A percentile compares a stretch with the other conserved stretches of the same genome.
Evolutionary conservation across 2,329 filamentous ascomycete species (phyloP).

Genomic region (Claviceps africana): DNA sequence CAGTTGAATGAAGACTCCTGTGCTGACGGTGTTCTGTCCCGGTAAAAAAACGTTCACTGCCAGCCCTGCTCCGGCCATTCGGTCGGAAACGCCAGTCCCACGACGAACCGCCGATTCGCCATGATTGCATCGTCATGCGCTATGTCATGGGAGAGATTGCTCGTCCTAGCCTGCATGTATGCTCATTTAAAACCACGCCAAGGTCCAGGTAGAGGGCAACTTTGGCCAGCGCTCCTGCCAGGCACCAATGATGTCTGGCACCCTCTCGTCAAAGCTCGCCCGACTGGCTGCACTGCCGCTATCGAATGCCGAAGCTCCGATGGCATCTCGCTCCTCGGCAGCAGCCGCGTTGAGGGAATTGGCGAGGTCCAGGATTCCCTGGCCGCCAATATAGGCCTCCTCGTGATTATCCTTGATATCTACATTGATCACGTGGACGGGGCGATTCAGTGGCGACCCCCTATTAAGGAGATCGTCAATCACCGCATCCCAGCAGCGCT

Average conservation of each 20-base stretch:
- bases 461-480: slow-evolving; percentile 83
- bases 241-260: slow-evolving; percentile 77
- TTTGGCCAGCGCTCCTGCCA: slow-evolving; percentile 96
- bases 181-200: slow-evolving; percentile 69
- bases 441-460: slow-evolving; percentile 74
- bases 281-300: slow-evolving; percentile 52
- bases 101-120: not conserved
- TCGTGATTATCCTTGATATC: slow-evolving; percentile 98
- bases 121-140: not conserved
- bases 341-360: slow-evolving; percentile 72
- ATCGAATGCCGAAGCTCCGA: slow-evolving; percentile 54
- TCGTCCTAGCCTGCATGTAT: not conserved
- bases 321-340: slow-evolving; percentile 54
- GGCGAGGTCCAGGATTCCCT: slow-evolving; percentile 83
- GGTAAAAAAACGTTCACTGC: not conserved
- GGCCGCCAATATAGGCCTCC: slow-evolving; percentile 79
- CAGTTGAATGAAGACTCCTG: not conserved
- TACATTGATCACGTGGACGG: slow-evolving; percentile 95
- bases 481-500: slow-evolving; percentile 95
- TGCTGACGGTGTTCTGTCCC: not conserved
- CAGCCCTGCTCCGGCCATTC: not conserved
- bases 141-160: not conserved
- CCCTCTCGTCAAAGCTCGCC: slow-evolving; percentile 75
- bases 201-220: slow-evolving; percentile 80
- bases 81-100: not conserved